Conservation (phyloP, 768 basidiomycete species). For the Calocybe cyanea region DNA sequence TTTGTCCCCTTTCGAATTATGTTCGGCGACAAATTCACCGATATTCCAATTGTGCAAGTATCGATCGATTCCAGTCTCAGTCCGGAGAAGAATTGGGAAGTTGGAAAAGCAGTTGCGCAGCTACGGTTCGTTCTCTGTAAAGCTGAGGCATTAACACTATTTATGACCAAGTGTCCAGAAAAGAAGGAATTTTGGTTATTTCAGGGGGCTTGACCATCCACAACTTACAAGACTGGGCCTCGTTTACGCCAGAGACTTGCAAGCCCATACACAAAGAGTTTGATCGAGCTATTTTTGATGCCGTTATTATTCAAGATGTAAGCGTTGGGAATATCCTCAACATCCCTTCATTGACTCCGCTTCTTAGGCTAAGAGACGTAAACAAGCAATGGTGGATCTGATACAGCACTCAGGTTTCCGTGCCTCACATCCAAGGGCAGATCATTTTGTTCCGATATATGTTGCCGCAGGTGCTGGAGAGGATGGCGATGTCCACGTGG, state of each 20-base stretch:
- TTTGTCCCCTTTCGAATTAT: conserved; percentile 77
- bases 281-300: conserved; percentile 54
- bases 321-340: background rate
- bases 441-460: conserved; percentile 81
- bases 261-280: conserved; percentile 48
- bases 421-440: conserved; percentile 67
- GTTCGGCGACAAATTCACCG: conserved; percentile 63
- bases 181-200: conserved; percentile 65
- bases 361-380: conserved; percentile 45
- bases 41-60: conserved; percentile 68
- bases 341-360: conserved; percentile 1
- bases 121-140: conserved; percentile 44
- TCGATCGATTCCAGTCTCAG: conserved; percentile 59
- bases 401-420: conserved; percentile 60
- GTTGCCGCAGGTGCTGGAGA: conserved; percentile 73
- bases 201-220: conserved; percentile 69
- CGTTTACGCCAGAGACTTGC: conserved; percentile 49
- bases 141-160: background rate
- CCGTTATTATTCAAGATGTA: conserved; percentile 49
- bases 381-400: conserved; percentile 51
- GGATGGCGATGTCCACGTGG: conserved; percentile 42
- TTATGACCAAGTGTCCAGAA: conserved; percentile 29
- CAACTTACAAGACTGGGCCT: conserved; percentile 53
- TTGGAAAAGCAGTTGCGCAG: conserved; percentile 57
- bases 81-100: conserved; percentile 59